Base-by-base conservation (phyloP, 2,329 filamentous ascomycete genomes). In the Fusarium sambucinum region DNA sequence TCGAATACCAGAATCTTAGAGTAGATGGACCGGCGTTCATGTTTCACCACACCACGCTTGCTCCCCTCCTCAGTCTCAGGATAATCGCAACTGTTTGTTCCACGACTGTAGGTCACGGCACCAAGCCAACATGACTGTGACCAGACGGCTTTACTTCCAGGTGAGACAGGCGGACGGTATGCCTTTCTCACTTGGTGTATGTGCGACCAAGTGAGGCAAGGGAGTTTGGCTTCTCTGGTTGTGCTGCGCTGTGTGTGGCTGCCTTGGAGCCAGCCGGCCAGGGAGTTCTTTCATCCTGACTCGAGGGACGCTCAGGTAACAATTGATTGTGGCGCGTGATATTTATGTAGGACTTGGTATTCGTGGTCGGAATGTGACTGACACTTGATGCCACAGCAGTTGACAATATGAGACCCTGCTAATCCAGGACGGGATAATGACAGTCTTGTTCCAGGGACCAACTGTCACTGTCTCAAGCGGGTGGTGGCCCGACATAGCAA, bases 281-380 rank as follows among this genome's bases (percentile, higher is more conserved):
- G 23, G 33, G 23, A 21, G 47, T 51, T 11, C 23, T n/a, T 16
- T 29, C 23, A 27, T 69, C 25, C 52, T 38, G 50, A 69, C 48
- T 63, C 62, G 54, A 69, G 66, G 57, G 46, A 53, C 54, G 52
- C 27, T 29, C 30, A 48, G 41, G 33, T 33, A 69, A 38, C 56
- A 53, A 53, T 59, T 48, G 40, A 48, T 46, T 67, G 62, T 67
- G 57, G 66, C 50, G 50, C 46, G 48, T 58, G 38, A 41, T 50
- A 29, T 59, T 51, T 37, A 23, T 37, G 57, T 57, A 40, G 45
- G 44, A 57, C 52, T 40, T 63, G 41, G 53, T 33, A 33, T 48
- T 63, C n/a, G 35, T 29, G 19, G 23, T 44, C 35, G 66, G 66
- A 69, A 69, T 70, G 66, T 70, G 58, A 70, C 53, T 47, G 40